Evolutionary conservation across 2,329 filamentous ascomycete species (phyloP), one percentile per base, ranked within the genome.

Genomic region (Clonostachys byssicola): DNA sequence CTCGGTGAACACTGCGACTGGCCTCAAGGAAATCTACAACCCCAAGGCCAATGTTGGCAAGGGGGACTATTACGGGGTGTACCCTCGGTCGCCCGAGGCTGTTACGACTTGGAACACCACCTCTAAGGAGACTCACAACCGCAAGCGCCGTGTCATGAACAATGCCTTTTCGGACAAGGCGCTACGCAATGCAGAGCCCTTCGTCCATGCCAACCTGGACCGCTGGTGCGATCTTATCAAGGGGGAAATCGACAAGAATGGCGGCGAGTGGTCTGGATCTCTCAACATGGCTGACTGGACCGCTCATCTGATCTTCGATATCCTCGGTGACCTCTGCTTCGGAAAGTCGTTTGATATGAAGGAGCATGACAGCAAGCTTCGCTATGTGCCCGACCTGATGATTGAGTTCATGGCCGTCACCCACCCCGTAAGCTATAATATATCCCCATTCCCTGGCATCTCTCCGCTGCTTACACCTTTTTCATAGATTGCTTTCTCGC

Each of bases 151-250:
- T 3, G 54, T 58, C 17, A 51, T 67, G 16, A 54, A 49, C 2
- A 60, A 58, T 20, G 62, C 56, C 17, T 68, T 68, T 51, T 52
- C 54, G 17, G 52, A 60, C 33, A 50, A 54, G 47, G 47, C 60
- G 45, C 49, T 68, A 57, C 55, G 53, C 36, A 57, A 56, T 2
- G 62, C 66, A 40, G 58, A 66, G 47, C 53, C 56, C 1, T 48
- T 61, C 33, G 59, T 67, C 41, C 35, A 36, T 10, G 43, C 47
- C 3, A 13, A 54, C 40, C 51, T 63, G 16, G 49, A 63, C 20
- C 45, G 57, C 7, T 49, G 65, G n/a, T 48, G 60, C 33, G 34
- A 52, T 7, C 45, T 47, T 7, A 43, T 62, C 14, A 34, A 34
- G n/a, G 13, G 47, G 8, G 53, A 58, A 16, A 50, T 51, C 17